Evolutionary conservation across 108 stramenopile genomes (phyloP), one percentile per base, ranked within the genome.

Genomic region (Cylindrotheca fusiformis): DNA sequence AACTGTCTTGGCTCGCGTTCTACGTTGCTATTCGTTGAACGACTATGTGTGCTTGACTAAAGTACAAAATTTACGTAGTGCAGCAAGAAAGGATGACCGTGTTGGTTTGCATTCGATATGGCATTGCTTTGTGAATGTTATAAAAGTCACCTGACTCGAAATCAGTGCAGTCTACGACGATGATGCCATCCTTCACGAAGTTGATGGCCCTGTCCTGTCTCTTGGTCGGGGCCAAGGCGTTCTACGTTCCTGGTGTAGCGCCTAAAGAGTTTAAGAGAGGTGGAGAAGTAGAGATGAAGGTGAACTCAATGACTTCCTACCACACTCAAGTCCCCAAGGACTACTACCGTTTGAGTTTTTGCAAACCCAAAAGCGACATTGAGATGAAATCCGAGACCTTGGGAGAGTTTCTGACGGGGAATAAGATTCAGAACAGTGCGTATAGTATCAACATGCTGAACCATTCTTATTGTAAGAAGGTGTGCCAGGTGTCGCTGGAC

Each of bases 341-440:
- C 60, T 98, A 94, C 82, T 99, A 99, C 76, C 72, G 80, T 36
- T 75, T 97, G 36, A 95, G 97, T 55, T 98, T 94, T 83, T 99
- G 99, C 79, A 63, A 67, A 23, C 97, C 99, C 22, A 60, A 71
- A 24, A 92, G 85, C 4, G 95, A 95, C n/a, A 85, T 89, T 23
- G 82, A 84, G 52, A 89, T 89, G 89, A 87, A 88, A 2, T 81
- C 82, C 19, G 91, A 88, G 68, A 92, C 88, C 60, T 78, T 98
- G 46, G 94, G 95, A 47, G 86, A 91, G 82, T 95, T 95, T 75
- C 58, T 99, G 36, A 95, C 94, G 1, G 99, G 99, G 8, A 95
- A 98, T 68, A 93, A 95, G 53, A 96, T 99, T 60, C 96, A 99
- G 61, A 95, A 76, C 67, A 96, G 95, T n/a, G 83, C 97, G 44